Conservation (phyloP, 1,284 basidiomycete genomes). For the Xerocomus nothofagi region DNA sequence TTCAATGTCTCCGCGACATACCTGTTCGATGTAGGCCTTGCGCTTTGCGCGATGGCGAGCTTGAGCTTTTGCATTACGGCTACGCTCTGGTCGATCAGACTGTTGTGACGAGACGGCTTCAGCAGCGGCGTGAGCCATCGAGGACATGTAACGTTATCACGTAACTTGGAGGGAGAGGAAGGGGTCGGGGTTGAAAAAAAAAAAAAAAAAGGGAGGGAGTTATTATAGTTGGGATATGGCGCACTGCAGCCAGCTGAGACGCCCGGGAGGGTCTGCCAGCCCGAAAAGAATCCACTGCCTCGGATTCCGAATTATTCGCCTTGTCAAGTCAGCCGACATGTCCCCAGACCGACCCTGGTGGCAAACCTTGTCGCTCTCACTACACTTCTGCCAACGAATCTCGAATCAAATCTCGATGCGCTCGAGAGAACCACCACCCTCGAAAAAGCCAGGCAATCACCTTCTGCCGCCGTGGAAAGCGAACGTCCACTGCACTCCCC, state of each 20-base stretch:
- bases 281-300: conserved; percentile 35
- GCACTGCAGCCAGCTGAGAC: conserved; percentile 23
- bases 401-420: conserved; percentile 35
- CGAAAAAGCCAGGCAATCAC: conserved; percentile 21
- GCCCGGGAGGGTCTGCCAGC: conserved; percentile 17
- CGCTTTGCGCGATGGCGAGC: conserved; percentile 89
- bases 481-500: background rate
- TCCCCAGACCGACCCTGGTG: conserved; percentile 46
- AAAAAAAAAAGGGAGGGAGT: conserved; percentile 28
- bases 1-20: conserved; percentile 29
- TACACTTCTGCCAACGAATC: conserved; percentile 26
- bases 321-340: conserved; percentile 51
- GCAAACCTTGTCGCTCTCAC: conserved; percentile 32
- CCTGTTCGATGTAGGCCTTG: conserved; percentile 91
- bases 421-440: conserved; percentile 17
- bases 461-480: conserved; percentile 15
- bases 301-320: conserved; percentile 50
- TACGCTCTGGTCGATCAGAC: conserved; percentile 63
- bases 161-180: conserved; percentile 35
- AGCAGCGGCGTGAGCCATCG: conserved; percentile 39
- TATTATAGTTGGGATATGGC: conserved; percentile 35
- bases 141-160: conserved; percentile 44
- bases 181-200: conserved; percentile 37
- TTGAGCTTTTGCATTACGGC: conserved; percentile 86
- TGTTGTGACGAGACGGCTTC: conserved; percentile 43